Conservation (phyloP, 495 filamentous ascomycete species). For the Neurospora pannonica region DNA sequence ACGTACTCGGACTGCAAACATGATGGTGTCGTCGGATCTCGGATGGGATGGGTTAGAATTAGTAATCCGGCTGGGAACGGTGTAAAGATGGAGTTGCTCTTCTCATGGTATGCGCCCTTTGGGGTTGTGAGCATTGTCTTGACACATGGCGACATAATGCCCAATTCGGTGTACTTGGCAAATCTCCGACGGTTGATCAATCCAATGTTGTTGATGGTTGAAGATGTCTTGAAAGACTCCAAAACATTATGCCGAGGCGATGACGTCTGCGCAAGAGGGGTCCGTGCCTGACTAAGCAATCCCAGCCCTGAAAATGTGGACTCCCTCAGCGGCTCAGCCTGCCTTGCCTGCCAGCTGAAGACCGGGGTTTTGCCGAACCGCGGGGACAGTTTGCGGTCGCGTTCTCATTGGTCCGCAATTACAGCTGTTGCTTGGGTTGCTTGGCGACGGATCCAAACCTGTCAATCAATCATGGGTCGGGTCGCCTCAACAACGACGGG, state of each 20-base stretch:
- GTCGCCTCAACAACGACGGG: neutral
- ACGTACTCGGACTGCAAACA: neutral
- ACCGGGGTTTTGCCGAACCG: neutral
- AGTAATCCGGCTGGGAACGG: neutral
- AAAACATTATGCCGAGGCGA: neutral
- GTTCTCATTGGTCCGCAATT: neutral
- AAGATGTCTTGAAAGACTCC: neutral
- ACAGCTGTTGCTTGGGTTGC: neutral
- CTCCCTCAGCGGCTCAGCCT: neutral
- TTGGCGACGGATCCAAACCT: neutral
- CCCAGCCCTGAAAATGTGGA: neutral
- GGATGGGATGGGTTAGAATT: neutral
- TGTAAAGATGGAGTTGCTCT: neutral
- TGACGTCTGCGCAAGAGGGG: neutral
- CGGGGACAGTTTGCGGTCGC: neutral
- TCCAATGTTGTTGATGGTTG: neutral
- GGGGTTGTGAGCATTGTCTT: neutral
- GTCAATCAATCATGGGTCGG: neutral
- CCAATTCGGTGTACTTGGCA: accelerated
- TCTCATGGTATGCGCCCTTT: neutral
- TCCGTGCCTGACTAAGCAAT: neutral
- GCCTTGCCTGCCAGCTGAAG: neutral
- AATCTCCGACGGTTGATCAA: too few species aligned
- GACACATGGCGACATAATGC: neutral
- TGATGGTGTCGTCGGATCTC: neutral